These are phyloP conservation scores for Phytophthora sansomeana DNA, from an alignment of 352 stramenopile species.

Conservation along the genomic window DNA sequence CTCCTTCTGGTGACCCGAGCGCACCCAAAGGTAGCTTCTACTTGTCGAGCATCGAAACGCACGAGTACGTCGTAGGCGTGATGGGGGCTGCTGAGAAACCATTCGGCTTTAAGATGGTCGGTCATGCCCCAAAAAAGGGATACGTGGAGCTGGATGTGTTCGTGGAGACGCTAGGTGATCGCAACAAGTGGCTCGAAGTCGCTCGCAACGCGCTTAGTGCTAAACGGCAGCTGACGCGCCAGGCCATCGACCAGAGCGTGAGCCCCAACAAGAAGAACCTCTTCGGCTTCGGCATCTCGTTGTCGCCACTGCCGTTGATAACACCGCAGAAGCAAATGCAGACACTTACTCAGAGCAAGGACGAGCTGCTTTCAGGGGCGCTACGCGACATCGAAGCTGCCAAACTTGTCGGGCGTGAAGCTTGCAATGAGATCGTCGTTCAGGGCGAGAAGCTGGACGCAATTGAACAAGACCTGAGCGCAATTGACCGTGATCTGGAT, in stretches of 20 bases:
- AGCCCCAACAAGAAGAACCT: constrained; percentile 53
- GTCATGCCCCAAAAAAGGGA: constrained; percentile 75
- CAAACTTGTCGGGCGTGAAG: constrained; percentile 71
- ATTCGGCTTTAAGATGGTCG: constrained; percentile 88
- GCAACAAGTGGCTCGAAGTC: constrained; percentile 85
- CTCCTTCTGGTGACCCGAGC: constrained; percentile 17
- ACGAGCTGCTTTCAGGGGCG: constrained; percentile 73
- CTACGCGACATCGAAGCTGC: constrained; percentile 78
- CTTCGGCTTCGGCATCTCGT: constrained; percentile 58
- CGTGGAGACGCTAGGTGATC: constrained; percentile 65
- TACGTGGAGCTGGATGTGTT: constrained; percentile 87
- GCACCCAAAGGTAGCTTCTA: constrained; percentile 76
- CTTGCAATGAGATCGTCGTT: constrained; percentile 75
- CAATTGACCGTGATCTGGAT: constrained; percentile 72
- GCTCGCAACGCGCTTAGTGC: constrained; percentile 73
- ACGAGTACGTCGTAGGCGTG: constrained; percentile 79
- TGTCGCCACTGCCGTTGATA: constrained; percentile 29
- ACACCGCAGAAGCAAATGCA: constrained; percentile 77
- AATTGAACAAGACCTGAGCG: constrained; percentile 67
- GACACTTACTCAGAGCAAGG: constrained; percentile 64
- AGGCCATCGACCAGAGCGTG: constrained; percentile 46
- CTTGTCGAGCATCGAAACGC: constrained; percentile 77
- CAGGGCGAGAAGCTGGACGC: constrained; percentile 82
- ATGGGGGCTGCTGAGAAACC: constrained; percentile 75
- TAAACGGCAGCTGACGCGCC: constrained; percentile 54